phyloP scores from a whole-genome alignment of 192 early-diverging fungal genomes.

The Coemansia sp. region DNA sequence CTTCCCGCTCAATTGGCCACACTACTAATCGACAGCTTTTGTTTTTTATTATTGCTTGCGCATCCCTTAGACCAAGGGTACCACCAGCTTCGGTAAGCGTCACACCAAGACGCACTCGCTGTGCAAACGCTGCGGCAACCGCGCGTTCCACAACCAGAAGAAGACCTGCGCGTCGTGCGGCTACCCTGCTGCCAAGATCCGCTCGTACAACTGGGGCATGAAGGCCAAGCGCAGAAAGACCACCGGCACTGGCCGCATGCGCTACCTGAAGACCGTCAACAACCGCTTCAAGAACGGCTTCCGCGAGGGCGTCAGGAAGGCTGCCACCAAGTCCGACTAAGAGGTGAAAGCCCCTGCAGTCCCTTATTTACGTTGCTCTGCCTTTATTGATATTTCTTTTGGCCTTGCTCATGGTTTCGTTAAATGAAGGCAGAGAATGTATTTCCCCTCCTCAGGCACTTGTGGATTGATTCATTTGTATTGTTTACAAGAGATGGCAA shows the following conservation, averaged over 20 bases:
- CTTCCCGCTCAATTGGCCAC: no score
- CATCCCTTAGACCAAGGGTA: constrained; percentile 86
- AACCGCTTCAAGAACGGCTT: constrained; percentile 98
- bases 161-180: constrained; percentile 99
- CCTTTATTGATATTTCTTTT: no score
- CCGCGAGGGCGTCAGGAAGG: constrained; percentile 63
- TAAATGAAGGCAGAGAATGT: no score
- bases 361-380: no score
- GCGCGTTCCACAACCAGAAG: constrained; percentile 99
- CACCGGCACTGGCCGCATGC: constrained; percentile 98
- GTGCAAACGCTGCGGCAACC: constrained; percentile 94
- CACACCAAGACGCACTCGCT: constrained; percentile 99
- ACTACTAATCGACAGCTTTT: neutral
- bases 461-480: no score
- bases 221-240: constrained; percentile 99
- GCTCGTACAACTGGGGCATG: constrained; percentile 93
- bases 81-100: constrained; percentile 97
- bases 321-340: constrained; percentile 20
- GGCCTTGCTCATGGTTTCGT: no score
- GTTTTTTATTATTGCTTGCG: neutral
- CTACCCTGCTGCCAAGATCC: constrained; percentile 96
- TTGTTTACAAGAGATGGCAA: no score
- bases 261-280: constrained; percentile 88
- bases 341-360: neutral
- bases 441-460: no score